phyloP scores from a whole-genome alignment of 805 yeast species.

The Maudiozyma bulderi region DNA sequence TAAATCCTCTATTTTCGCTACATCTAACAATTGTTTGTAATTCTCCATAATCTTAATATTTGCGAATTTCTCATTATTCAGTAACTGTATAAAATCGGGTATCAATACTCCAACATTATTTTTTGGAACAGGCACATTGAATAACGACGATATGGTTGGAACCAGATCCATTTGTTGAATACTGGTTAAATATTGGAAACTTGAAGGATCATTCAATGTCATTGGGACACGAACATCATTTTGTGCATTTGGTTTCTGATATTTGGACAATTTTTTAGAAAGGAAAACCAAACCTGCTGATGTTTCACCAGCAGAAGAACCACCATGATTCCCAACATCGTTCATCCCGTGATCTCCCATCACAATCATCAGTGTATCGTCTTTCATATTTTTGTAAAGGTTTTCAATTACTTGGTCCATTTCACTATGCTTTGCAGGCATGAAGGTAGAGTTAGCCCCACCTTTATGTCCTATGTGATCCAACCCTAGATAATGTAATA shows the following conservation, averaged over 20 bases:
- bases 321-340: slow-evolving; percentile 93
- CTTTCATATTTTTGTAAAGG: slow-evolving; percentile 39
- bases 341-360: slow-evolving; percentile 97
- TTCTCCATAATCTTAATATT: slow-evolving; percentile 37
- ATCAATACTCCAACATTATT: slow-evolving; percentile 76
- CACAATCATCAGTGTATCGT: slow-evolving; percentile 57
- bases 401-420: slow-evolving; percentile 63
- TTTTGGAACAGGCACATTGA: slow-evolving; percentile 85
- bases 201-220: slow-evolving; percentile 28
- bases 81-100: slow-evolving; percentile 44
- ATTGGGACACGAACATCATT: slow-evolving; percentile 20
- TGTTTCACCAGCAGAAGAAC: slow-evolving; percentile 87
- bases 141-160: slow-evolving; percentile 71
- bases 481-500: slow-evolving; percentile 83
- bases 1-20: slow-evolving; percentile 7
- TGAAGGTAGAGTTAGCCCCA: slow-evolving; percentile 72
- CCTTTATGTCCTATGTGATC: slow-evolving; percentile 98
- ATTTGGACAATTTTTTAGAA: slow-evolving; percentile 45
- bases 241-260: slow-evolving; percentile 13
- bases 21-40: slow-evolving; percentile 42
- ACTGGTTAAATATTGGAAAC: slow-evolving; percentile 43
- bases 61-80: slow-evolving; percentile 30
- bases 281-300: slow-evolving; percentile 70
- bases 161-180: slow-evolving; percentile 88
- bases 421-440: slow-evolving; percentile 76